phyloP scores from a whole-genome alignment of 306 rosid genomes.

The Acacia melanoxylon region DNA sequence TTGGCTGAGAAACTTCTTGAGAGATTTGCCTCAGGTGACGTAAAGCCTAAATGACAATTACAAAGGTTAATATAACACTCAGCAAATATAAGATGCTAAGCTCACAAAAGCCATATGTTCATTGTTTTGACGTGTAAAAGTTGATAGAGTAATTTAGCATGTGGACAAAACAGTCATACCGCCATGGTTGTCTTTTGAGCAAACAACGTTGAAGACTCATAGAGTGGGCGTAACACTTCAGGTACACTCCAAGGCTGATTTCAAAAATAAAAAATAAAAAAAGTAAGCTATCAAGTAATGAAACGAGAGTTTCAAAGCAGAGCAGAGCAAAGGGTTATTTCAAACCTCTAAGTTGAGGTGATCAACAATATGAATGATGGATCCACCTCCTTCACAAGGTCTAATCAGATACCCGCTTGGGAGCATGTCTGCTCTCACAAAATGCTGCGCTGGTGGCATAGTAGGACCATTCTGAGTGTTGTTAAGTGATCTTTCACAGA shows the following conservation, averaged over 20 bases:
- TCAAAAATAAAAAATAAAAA: not conserved
- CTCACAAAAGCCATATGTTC: not conserved
- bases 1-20: conserved; percentile 95
- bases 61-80: conserved; percentile 3
- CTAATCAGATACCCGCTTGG: conserved; percentile 94
- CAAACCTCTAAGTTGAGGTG: conserved; percentile 90
- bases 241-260: conserved; percentile 97
- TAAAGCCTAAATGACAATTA: conserved; percentile 61
- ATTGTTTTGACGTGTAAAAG: conserved; percentile 10
- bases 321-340: not conserved
- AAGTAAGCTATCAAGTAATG: conserved; percentile 20
- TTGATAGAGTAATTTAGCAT: not conserved
- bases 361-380: conserved; percentile 90
- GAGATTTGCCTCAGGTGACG: conserved; percentile 94
- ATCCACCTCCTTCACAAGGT: conserved; percentile 98
- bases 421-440: conserved; percentile 91
- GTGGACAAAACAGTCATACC: conserved; percentile 45
- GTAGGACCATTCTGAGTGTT: conserved; percentile 96
- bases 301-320: conserved; percentile 10
- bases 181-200: conserved; percentile 97
- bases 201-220: conserved; percentile 84
- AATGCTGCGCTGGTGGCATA: conserved; percentile 86
- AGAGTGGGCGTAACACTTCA: conserved; percentile 92
- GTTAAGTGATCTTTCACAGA: conserved; percentile 98
- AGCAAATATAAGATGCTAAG: not conserved